Conservation (phyloP, 1,139 yeast species). For the Suhomyces panamericanus region DNA sequence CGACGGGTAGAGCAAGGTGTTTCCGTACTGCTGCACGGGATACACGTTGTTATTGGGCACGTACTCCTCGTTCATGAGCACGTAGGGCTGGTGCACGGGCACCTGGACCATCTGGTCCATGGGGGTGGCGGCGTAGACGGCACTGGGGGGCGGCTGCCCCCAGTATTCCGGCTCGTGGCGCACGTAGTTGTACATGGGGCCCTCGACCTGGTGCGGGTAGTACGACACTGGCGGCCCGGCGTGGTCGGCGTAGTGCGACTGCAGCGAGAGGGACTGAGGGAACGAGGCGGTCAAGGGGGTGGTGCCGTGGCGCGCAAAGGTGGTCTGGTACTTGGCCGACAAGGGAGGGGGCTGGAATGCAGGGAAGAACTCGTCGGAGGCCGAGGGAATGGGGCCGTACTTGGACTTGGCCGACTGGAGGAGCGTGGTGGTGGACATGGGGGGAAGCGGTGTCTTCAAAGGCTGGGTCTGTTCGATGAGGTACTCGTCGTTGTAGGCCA, state of each 20-base stretch:
- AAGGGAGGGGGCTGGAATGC: slow-evolving; percentile 18
- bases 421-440: slow-evolving; percentile 12
- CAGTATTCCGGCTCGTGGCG: slow-evolving; percentile 26
- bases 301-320: slow-evolving; percentile 16
- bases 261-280: slow-evolving; percentile 16
- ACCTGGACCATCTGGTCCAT: slow-evolving; percentile 16
- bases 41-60: slow-evolving; percentile 15
- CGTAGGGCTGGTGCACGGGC: slow-evolving; percentile 16
- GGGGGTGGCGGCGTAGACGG: slow-evolving; percentile 14
- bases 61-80: slow-evolving; percentile 19
- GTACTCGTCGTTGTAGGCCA: slow-evolving; percentile 44
- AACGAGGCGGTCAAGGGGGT: slow-evolving; percentile 15
- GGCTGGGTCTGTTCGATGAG: slow-evolving; percentile 52
- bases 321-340: slow-evolving; percentile 23
- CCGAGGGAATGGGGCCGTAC: slow-evolving; percentile 13
- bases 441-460: slow-evolving; percentile 23
- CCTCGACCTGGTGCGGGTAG: slow-evolving; percentile 11
- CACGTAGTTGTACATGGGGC: slow-evolving; percentile 10
- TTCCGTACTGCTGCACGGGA: slow-evolving; percentile 12
- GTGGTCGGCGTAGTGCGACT: slow-evolving; percentile 15
- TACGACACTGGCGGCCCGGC: slow-evolving; percentile 9
- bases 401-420: slow-evolving; percentile 20
- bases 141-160: slow-evolving; percentile 18
- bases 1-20: slow-evolving; percentile 18
- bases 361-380: slow-evolving; percentile 25